These are phyloP conservation scores for Metschnikowia rubicola DNA, from an alignment of 805 yeast genomes.

Conservation along the genomic window DNA sequence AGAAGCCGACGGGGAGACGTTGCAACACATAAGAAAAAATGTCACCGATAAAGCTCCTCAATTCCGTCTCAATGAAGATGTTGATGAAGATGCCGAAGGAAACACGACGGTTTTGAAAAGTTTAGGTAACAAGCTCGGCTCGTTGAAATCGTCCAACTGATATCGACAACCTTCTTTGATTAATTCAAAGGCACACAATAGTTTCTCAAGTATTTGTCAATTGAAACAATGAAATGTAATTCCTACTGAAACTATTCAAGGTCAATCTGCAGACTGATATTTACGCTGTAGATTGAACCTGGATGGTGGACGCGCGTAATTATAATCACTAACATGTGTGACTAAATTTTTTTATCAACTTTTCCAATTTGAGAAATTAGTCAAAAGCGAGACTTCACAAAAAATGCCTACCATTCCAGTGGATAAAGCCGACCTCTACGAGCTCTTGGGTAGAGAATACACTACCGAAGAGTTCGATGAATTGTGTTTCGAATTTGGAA, in stretches of 20 bases:
- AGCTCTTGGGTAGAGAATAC: slow-evolving; percentile 56
- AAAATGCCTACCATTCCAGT: slow-evolving; percentile 95
- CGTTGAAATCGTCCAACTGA: not conserved
- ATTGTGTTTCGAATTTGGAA: slow-evolving; percentile 94
- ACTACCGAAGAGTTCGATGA: slow-evolving; percentile 94
- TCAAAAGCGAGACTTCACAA: not conserved
- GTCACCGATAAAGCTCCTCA: slow-evolving; percentile 3
- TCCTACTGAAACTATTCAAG: too few species aligned
- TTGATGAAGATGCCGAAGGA: slow-evolving; percentile 11
- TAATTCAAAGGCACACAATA: too few species aligned
- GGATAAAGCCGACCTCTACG: slow-evolving; percentile 88
- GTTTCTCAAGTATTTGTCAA: too few species aligned
- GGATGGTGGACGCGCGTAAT: slow-evolving; percentile 10
- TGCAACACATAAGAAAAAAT: slow-evolving; percentile 8
- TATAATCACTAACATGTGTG: slow-evolving; percentile 10
- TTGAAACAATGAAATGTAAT: too few species aligned
- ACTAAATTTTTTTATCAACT: slow-evolving; percentile 14
- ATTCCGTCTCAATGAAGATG: slow-evolving; percentile 9
- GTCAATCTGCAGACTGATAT: too few species aligned
- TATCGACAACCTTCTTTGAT: too few species aligned
- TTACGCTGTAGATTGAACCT: too few species aligned
- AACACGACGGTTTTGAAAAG: slow-evolving; percentile 6
- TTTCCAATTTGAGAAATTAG: slow-evolving; percentile 6
- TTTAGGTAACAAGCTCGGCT: slow-evolving; percentile 5
- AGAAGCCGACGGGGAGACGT: slow-evolving; percentile 9